These are phyloP conservation scores for Dioszegia crocea DNA, from an alignment of 768 basidiomycete genomes.

Conservation along the genomic window DNA sequence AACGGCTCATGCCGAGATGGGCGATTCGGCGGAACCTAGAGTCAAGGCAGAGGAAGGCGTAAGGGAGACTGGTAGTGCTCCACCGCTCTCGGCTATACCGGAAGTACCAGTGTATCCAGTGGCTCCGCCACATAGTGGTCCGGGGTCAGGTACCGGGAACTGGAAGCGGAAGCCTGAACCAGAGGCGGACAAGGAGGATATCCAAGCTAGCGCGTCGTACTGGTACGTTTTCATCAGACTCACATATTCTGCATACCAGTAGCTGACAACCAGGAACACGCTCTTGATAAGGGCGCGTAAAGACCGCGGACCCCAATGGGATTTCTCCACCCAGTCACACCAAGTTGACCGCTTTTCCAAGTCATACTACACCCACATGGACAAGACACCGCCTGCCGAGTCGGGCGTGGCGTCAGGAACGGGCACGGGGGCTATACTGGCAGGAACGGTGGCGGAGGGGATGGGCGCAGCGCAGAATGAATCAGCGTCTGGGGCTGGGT, in stretches of 20 bases:
- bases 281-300: constrained; percentile 45
- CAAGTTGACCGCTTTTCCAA: constrained; percentile 29
- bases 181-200: constrained; percentile 28
- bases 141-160: constrained; percentile 2
- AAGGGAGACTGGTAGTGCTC: neutral
- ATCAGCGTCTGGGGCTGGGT: neutral
- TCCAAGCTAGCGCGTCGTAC: constrained; percentile 34
- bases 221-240: constrained; percentile 28
- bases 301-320: constrained; percentile 48
- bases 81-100: neutral
- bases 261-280: constrained; percentile 41
- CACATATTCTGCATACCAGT: neutral
- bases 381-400: neutral
- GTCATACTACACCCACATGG: constrained; percentile 34
- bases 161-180: constrained; percentile 9
- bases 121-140: neutral
- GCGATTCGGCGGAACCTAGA: neutral
- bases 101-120: neutral
- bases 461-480: neutral
- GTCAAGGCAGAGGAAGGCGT: neutral
- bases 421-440: neutral
- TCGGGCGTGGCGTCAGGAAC: neutral
- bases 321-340: constrained; percentile 42
- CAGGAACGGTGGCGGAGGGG: neutral
- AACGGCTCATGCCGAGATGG: neutral